Conservation (phyloP, 2,329 filamentous ascomycete genomes). For the Sarocladium brachiariae region DNA sequence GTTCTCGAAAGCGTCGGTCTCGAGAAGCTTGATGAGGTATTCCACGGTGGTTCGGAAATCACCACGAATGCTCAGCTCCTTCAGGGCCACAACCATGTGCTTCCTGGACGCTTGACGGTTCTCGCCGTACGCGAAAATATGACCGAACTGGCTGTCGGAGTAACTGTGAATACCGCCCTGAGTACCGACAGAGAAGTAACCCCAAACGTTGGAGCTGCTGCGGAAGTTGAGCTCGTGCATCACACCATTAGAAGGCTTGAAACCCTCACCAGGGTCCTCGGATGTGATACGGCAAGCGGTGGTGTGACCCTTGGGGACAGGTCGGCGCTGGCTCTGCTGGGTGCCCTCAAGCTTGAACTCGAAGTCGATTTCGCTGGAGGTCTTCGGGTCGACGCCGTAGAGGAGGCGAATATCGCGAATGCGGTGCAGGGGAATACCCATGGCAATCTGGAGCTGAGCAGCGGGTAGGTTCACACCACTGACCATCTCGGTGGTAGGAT, state of each 20-base stretch:
- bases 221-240: conserved; percentile 99
- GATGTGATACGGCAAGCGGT: conserved; percentile 99
- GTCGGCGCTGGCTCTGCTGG: conserved; percentile 76
- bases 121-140: conserved; percentile 98
- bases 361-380: conserved; percentile 84
- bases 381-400: conserved; percentile 90
- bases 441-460: conserved; percentile 95
- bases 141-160: conserved; percentile 97
- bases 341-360: conserved; percentile 87
- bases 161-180: conserved; percentile 98
- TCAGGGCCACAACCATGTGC: conserved; percentile 98
- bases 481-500: conserved; percentile 99
- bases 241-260: conserved; percentile 98
- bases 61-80: conserved; percentile 98
- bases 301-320: conserved; percentile 90
- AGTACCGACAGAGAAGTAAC: conserved; percentile 98
- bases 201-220: conserved; percentile 98
- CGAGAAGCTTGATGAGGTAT: conserved; percentile 96
- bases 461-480: conserved; percentile 95
- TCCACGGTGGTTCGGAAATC: conserved; percentile 98
- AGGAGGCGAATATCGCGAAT: conserved; percentile 94
- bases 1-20: conserved; percentile 96
- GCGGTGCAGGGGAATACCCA: conserved; percentile 93
- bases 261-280: conserved; percentile 96
- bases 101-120: conserved; percentile 93